Evolutionary conservation across 176 grass and related monocot species (phyloP).

Genomic region (Triticum dicoccoides): DNA sequence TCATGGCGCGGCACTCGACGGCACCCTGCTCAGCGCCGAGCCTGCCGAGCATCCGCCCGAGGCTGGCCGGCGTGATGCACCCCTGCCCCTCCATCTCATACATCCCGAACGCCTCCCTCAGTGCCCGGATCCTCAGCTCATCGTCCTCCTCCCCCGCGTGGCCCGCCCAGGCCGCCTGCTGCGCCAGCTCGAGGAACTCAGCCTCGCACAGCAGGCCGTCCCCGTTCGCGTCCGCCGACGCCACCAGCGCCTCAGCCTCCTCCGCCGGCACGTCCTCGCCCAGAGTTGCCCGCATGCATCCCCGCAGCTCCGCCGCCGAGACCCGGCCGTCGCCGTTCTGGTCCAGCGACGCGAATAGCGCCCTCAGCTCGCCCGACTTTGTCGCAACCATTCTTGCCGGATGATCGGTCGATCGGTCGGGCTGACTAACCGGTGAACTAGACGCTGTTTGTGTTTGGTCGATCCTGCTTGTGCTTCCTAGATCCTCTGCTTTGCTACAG

Average conservation of each 20-base stretch:
- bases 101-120: not conserved
- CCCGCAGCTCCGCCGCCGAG: conserved; percentile 9
- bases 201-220: conserved; percentile 9
- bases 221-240: conserved; percentile 6
- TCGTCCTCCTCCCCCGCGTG: not conserved
- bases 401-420: not conserved
- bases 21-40: not conserved
- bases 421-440: too few relatives aligned
- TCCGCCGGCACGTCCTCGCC: conserved; percentile 18
- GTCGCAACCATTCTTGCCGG: not conserved
- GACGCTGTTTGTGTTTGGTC: too few relatives aligned
- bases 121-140: not conserved
- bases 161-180: not conserved
- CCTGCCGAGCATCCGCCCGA: not conserved
- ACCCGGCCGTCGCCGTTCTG: conserved; percentile 7
- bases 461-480: not conserved
- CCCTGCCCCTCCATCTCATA: conserved; percentile 23
- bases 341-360: conserved; percentile 7
- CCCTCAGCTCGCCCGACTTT: not conserved
- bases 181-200: conserved; percentile 11
- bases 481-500: not conserved
- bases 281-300: not conserved
- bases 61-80: conserved; percentile 24
- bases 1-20: not conserved
- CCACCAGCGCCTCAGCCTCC: not conserved